Conservation (phyloP, 257 asterid genomes). For the Solanum sejunctum region DNA sequence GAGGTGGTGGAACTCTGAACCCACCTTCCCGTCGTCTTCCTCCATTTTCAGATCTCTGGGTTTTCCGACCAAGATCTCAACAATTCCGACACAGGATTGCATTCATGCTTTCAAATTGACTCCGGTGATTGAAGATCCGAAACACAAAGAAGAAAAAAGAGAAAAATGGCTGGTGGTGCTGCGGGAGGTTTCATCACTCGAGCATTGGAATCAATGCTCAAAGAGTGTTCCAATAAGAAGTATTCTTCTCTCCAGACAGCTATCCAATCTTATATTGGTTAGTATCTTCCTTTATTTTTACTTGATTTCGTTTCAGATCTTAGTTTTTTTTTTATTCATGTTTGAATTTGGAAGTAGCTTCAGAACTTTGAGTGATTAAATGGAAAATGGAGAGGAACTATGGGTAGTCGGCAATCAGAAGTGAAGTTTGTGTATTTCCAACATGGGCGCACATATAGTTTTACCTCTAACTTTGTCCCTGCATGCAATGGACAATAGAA, state of each 20-base stretch:
- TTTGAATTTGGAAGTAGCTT: background rate
- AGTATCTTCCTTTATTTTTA: background rate
- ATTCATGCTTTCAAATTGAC: background rate
- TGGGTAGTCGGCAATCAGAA: background rate
- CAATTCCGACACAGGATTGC: background rate
- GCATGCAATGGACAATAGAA: background rate
- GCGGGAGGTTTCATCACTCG: conserved; percentile 95
- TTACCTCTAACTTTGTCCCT: background rate
- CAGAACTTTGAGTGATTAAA: background rate
- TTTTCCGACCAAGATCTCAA: background rate
- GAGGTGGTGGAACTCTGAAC: background rate
- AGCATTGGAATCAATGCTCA: conserved; percentile 94
- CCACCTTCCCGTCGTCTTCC: background rate
- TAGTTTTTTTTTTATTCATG: background rate
- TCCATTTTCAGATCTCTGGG: background rate
- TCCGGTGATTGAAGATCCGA: background rate
- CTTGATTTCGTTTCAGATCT: background rate
- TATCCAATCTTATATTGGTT: conserved; percentile 66
- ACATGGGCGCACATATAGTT: background rate
- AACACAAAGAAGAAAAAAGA: conserved; percentile 10
- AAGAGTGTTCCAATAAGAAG: conserved; percentile 70
- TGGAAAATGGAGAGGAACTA: background rate
- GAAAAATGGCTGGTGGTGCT: conserved; percentile 70
- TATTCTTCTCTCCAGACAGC: conserved; percentile 55
- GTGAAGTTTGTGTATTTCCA: background rate